These are phyloP conservation scores for Penicillium atrosanguineum DNA, from an alignment of 495 filamentous ascomycete genomes.

Conservation along the genomic window DNA sequence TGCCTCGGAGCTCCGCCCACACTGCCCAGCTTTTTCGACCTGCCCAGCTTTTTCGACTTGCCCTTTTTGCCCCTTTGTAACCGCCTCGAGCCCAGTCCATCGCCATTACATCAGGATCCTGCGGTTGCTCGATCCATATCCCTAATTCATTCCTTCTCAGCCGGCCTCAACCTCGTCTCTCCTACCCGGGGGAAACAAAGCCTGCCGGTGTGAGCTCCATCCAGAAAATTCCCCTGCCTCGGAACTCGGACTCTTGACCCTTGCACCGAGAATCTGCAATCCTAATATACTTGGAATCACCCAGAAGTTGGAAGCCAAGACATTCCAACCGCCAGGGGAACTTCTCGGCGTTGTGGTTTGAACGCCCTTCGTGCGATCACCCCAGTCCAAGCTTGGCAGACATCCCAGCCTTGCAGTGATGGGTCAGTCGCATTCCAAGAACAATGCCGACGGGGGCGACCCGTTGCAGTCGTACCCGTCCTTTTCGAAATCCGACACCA, in stretches of 20 bases:
- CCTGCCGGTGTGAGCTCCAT: background rate
- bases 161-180: background rate
- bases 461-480: slow-evolving; percentile 79
- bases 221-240: background rate
- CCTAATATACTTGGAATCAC: slow-evolving; percentile 25
- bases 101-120: background rate
- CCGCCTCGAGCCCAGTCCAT: background rate
- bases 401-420: slow-evolving; percentile 53
- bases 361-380: slow-evolving; percentile 29
- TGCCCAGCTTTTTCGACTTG: slow-evolving; percentile 2
- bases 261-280: slow-evolving; percentile 9
- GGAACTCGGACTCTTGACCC: background rate
- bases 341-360: slow-evolving; percentile 24
- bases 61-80: background rate
- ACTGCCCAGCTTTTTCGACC: slow-evolving; percentile 9
- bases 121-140: background rate
- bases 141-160: background rate
- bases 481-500: slow-evolving; percentile 90
- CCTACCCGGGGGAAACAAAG: background rate
- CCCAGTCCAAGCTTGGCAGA: slow-evolving; percentile 35
- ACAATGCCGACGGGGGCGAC: slow-evolving; percentile 55
- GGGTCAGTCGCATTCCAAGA: slow-evolving; percentile 92
- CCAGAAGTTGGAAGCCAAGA: slow-evolving; percentile 31
- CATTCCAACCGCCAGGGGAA: slow-evolving; percentile 36
- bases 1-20: slow-evolving; percentile 18